Conservation (phyloP, 2,329 filamentous ascomycete species). For the Paecilomyces fulvus region DNA sequence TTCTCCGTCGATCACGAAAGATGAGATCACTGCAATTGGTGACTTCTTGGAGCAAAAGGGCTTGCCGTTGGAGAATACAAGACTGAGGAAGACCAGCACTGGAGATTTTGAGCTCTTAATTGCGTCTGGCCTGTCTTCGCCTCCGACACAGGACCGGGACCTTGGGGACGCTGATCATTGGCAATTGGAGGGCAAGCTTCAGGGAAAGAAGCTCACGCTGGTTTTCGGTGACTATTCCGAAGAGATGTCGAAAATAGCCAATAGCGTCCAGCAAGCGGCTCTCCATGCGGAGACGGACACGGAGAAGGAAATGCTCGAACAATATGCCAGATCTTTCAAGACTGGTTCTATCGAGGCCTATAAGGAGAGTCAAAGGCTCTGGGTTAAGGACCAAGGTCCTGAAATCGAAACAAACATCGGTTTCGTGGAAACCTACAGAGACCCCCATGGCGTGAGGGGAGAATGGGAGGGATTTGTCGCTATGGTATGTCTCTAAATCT, state of each 20-base stretch:
- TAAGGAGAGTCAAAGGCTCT: slow-evolving; percentile 70
- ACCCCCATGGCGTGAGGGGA: slow-evolving; percentile 69
- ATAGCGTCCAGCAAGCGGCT: slow-evolving; percentile 59
- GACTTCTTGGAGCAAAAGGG: slow-evolving; percentile 64
- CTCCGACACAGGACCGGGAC: slow-evolving; percentile 58
- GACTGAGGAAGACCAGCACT: slow-evolving; percentile 57
- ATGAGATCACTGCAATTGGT: slow-evolving; percentile 65
- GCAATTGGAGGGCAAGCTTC: slow-evolving; percentile 50
- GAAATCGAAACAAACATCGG: slow-evolving; percentile 73
- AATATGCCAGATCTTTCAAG: slow-evolving; percentile 68
- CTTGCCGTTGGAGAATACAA: slow-evolving; percentile 66
- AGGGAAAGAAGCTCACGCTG: slow-evolving; percentile 61
- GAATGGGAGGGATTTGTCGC: slow-evolving; percentile 84
- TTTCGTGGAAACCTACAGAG: slow-evolving; percentile 79
- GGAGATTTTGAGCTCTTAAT: slow-evolving; percentile 66
- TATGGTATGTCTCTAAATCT: slow-evolving; percentile 28
- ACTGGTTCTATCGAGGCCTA: slow-evolving; percentile 67
- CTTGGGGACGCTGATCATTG: slow-evolving; percentile 58
- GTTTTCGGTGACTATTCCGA: slow-evolving; percentile 66
- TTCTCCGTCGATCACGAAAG: slow-evolving; percentile 63
- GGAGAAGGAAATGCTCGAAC: slow-evolving; percentile 63
- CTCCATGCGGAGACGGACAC: slow-evolving; percentile 64
- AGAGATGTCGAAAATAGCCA: slow-evolving; percentile 60
- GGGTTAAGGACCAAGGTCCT: slow-evolving; percentile 77
- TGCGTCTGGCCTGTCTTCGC: slow-evolving; percentile 54